phyloP scores from a whole-genome alignment of 208 protist genomes.

The Porcisia hertigi region DNA sequence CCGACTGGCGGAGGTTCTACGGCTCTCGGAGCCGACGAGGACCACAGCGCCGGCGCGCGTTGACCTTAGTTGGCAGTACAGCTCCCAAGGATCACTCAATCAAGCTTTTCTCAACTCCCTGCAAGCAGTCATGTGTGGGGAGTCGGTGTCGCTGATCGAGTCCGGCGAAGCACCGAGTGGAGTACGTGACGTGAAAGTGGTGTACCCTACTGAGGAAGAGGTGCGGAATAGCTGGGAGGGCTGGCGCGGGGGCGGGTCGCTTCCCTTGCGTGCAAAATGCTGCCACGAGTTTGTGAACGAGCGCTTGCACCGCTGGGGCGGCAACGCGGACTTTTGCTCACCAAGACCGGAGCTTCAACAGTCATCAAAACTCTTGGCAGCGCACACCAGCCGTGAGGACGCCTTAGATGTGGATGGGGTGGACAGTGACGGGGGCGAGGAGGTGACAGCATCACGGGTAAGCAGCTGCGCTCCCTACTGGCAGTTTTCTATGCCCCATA shows the following conservation, averaged over 20 bases:
- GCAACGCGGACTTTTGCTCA: background rate
- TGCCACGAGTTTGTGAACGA: conserved; percentile 71
- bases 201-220: conserved; percentile 85
- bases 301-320: conserved; percentile 69
- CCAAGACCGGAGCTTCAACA: too few species aligned
- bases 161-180: background rate
- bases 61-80: conserved; percentile 82
- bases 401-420: conserved; percentile 19
- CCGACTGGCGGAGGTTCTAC: conserved; percentile 34
- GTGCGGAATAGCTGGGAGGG: conserved; percentile 75
- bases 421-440: conserved; percentile 3
- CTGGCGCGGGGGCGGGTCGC: conserved; percentile 69
- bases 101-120: conserved; percentile 50
- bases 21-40: background rate
- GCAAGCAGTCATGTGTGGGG: conserved; percentile 40
- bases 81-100: conserved; percentile 71
- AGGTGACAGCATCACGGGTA: background rate
- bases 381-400: conserved; percentile 5
- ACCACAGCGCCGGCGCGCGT: background rate
- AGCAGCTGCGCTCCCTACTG: background rate
- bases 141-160: background rate
- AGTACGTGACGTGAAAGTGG: conserved; percentile 45
- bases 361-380: background rate
- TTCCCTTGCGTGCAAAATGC: conserved; percentile 58
- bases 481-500: conserved; percentile 65